Conservation (phyloP, 176 grass and related monocot genomes). For the Triticum urartu region DNA sequence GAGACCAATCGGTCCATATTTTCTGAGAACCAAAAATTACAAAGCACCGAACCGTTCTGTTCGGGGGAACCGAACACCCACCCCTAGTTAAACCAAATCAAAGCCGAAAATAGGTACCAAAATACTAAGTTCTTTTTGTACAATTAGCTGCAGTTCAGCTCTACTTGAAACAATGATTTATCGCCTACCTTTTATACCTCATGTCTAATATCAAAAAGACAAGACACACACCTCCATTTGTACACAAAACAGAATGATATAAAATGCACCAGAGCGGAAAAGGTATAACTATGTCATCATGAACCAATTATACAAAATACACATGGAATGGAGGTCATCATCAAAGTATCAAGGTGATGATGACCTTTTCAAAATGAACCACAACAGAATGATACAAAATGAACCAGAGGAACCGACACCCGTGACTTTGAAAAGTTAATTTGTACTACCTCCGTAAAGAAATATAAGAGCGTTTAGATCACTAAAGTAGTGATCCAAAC, state of each 20-base stretch:
- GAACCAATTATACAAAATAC: too few species aligned
- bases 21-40: not conserved
- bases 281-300: too few species aligned
- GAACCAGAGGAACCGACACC: too few species aligned
- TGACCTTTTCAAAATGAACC: too few species aligned
- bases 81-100: not conserved
- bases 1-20: not conserved
- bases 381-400: too few species aligned
- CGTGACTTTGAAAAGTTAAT: not conserved
- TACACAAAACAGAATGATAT: conserved; percentile 12
- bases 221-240: not conserved
- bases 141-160: not conserved
- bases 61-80: not conserved
- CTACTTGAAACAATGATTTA: not conserved
- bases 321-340: too few species aligned
- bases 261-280: conserved; percentile 18
- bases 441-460: not conserved
- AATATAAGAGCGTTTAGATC: too few species aligned
- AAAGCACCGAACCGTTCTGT: not conserved
- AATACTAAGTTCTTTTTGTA: not conserved
- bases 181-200: not conserved
- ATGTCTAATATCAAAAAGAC: not conserved
- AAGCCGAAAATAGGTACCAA: not conserved
- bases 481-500: too few species aligned
- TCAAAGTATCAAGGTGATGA: too few species aligned